Evolutionary conservation across 2,329 filamentous ascomycete species (phyloP).

Genomic region (Alternaria alternata): DNA sequence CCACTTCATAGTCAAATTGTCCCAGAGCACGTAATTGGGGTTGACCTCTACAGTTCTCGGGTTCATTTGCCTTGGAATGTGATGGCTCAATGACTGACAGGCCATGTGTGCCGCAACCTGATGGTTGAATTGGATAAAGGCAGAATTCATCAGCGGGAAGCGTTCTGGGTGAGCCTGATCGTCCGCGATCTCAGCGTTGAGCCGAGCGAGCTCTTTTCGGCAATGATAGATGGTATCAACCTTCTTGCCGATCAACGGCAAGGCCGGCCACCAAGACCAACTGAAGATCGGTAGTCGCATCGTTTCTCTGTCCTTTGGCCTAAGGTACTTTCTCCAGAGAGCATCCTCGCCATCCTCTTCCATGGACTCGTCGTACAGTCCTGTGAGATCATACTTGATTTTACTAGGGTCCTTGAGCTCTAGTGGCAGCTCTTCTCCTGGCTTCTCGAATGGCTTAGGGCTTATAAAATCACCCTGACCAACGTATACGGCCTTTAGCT

Average conservation of each 20-base stretch:
- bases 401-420: constrained; percentile 36
- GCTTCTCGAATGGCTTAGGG: constrained; percentile 53
- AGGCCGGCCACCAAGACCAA: constrained; percentile 73
- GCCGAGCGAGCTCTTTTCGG: constrained; percentile 80
- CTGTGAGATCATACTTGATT: constrained; percentile 41
- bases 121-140: constrained; percentile 98
- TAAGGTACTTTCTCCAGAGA: constrained; percentile 83
- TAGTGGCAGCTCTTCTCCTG: constrained; percentile 51
- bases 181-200: constrained; percentile 90
- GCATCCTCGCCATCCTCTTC: constrained; percentile 53
- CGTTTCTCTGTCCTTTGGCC: constrained; percentile 81
- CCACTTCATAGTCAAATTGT: constrained; percentile 96
- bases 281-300: constrained; percentile 71
- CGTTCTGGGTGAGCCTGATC: constrained; percentile 87
- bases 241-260: constrained; percentile 86
- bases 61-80: constrained; percentile 91
- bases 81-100: constrained; percentile 89
- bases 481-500: constrained; percentile 34
- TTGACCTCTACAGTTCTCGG: constrained; percentile 93
- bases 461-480: constrained; percentile 50
- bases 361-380: constrained; percentile 42
- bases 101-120: constrained; percentile 98
- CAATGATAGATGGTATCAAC: constrained; percentile 96
- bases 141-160: constrained; percentile 92
- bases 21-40: constrained; percentile 92